Evolutionary conservation across 192 early-diverging fungal genomes (phyloP), one percentile per base, ranked within the genome.

Genomic region (Thamnidium elegans): DNA sequence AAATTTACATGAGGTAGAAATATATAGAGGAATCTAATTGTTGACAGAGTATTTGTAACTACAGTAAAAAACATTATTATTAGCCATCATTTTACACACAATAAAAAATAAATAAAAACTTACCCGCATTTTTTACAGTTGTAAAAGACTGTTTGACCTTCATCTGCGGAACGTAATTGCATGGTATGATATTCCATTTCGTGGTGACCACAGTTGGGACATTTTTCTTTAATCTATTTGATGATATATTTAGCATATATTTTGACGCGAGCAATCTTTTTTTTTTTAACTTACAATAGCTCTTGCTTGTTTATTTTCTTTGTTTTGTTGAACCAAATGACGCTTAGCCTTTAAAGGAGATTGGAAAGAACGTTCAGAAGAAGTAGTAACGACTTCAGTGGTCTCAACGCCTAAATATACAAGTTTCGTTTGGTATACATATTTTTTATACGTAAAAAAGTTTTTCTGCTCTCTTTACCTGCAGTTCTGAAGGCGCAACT

Each of bases 71-170:
- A 30, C n/a, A n/a, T n/a, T n/a, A 45, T 32, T 9, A 17, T 53
- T 63, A 43, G 15, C 26, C 21, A 47, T 10, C 13, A 32, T n/a
- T n/a, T 17, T 20, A 32, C 32, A 31, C 4, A 31, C 26, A 14
- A 31, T 62, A 34, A 6, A n/a, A 5, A 50, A 50, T 15, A 50
- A 20, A 50, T 9, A 50, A 19, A 20, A 50, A 77, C 82, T 64
- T 90, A 93, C 80, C 94, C 94, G 82, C 97, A 99, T 78, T 95
- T 93, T 43, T 86, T 83, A 79, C 97, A 99, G 66, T 84, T 90
- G 79, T 95, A 97, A 72, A 99, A 99, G n/a, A 99, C 86, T n/a
- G 97, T 99, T 79, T 99, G 97, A 45, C 97, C 97, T 88, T 99
- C 97, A 86, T 99, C 97, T 13, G 97, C 97, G 65, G 91, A 93